Base-by-base conservation (phyloP, 176 grass and related monocot genomes). In the Pontederia crassipes region DNA sequence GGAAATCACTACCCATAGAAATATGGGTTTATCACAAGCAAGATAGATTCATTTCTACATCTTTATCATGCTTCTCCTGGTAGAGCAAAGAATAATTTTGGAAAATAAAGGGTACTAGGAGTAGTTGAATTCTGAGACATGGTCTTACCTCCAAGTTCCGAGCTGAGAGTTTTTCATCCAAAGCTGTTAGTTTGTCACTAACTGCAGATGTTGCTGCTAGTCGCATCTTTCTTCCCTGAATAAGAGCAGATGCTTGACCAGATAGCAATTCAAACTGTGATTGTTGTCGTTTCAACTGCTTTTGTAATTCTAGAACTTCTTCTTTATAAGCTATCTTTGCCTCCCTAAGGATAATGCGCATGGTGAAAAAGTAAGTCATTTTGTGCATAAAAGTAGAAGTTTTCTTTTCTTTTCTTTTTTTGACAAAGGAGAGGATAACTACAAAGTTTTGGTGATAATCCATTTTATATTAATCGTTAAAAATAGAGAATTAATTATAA, bases 301-400 rank as follows among this genome's bases (percentile, higher is more conserved):
- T 97, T 72, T 97, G 87, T 66, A 97, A 97, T 70, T 97, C 81
- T 77, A 85, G 67, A 74, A 82, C 84, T 75, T 91, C 93, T 2
- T 83, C 79, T 79, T 86, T 85, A 51, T 85, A 97, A 71, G 87
- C 87, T 70, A 88, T 48, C 75, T 98, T 98, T 76, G 84, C 78
- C 89, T 92, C 93, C 56, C 93, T 98, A 66, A 47, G 75, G 62
- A n/a, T 12, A 62, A 46, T 45, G 65, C 66, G 0, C 0, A 53
- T 40, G 72, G 12, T 4, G 52, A 70, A 2, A 59, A 58, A 40
- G 9, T 14, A 59, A 27, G 45, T 9, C 4, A 17, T 28, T 28
- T 29, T 17, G 35, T 11, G 0, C 10, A 28, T 50, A 6, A 8
- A 65, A 65, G 17, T 51, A 40, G 4, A 40, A 40, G 20, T 24